A percentile compares a stretch with the other conserved stretches of the same genome.
phyloP scores from a whole-genome alignment of 805 yeast species.

The Spathaspora arborariae region DNA sequence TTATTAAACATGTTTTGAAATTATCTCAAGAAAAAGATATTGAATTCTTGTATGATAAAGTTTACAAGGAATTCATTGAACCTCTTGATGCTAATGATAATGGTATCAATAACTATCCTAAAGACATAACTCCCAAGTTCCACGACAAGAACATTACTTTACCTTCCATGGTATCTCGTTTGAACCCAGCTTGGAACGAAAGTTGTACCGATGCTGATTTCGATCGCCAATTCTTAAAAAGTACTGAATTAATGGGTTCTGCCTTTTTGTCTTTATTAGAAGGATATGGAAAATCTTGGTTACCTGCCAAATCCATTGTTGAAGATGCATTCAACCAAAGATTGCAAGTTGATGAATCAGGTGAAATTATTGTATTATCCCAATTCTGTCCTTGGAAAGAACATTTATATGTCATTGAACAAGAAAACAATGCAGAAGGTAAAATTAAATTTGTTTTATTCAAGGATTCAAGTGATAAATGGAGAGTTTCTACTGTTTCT shows the following conservation, averaged over 20 bases:
- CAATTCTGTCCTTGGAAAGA: conserved; percentile 94
- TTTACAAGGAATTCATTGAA: conserved; percentile 86
- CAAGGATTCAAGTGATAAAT: conserved; percentile 62
- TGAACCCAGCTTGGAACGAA: conserved; percentile 85
- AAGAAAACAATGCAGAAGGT: conserved; percentile 50
- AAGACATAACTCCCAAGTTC: conserved; percentile 57
- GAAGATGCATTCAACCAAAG: conserved; percentile 64
- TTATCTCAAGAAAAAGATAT: conserved; percentile 38
- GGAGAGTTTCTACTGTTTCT: conserved; percentile 94
- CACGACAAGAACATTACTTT: conserved; percentile 69
- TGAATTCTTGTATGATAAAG: conserved; percentile 63
- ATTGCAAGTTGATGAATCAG: conserved; percentile 57
- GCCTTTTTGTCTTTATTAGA: conserved; percentile 67
- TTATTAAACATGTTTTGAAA: conserved; percentile 49
- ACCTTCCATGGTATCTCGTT: conserved; percentile 70
- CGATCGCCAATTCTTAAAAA: conserved; percentile 64
- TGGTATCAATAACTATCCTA: conserved; percentile 71
- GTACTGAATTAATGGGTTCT: conserved; percentile 78
- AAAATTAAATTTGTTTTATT: conserved; percentile 74
- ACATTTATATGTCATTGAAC: conserved; percentile 75
- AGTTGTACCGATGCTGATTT: conserved; percentile 61
- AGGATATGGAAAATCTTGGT: conserved; percentile 80
- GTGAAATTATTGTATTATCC: conserved; percentile 70
- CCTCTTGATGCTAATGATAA: conserved; percentile 95
- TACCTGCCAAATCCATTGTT: conserved; percentile 83